Conservation (phyloP, 1,284 basidiomycete species). For the Psilocybe mexicana region DNA sequence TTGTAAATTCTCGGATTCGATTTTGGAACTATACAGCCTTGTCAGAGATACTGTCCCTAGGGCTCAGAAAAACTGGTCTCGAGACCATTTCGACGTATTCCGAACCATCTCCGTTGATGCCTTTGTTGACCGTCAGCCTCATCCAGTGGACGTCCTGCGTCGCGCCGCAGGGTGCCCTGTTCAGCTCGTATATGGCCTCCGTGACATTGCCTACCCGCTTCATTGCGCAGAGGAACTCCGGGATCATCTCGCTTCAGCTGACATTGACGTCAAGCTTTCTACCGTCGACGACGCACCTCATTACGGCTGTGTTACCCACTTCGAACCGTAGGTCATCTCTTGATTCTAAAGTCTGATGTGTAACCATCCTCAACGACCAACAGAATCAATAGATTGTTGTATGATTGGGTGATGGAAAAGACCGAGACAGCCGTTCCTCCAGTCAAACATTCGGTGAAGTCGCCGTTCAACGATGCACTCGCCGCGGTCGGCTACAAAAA, state of each 20-base stretch:
- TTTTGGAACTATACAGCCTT: slow-evolving; percentile 20
- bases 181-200: slow-evolving; percentile 33
- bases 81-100: slow-evolving; percentile 31
- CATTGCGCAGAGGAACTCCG: slow-evolving; percentile 28
- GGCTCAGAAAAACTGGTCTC: slow-evolving; percentile 26
- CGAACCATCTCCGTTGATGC: slow-evolving; percentile 35
- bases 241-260: slow-evolving; percentile 27
- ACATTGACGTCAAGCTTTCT: slow-evolving; percentile 28
- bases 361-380: not conserved
- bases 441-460: slow-evolving; percentile 24
- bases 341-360: too few relatives aligned
- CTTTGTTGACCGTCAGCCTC: slow-evolving; percentile 32
- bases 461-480: slow-evolving; percentile 32
- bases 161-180: slow-evolving; percentile 33
- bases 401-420: slow-evolving; percentile 31
- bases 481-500: slow-evolving; percentile 20
- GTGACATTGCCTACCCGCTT: slow-evolving; percentile 36
- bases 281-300: slow-evolving; percentile 34
- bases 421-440: slow-evolving; percentile 25
- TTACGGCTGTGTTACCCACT: slow-evolving; percentile 35
- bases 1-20: too few relatives aligned
- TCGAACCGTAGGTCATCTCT: slow-evolving; percentile 27
- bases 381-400: slow-evolving; percentile 32
- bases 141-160: slow-evolving; percentile 25
- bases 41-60: slow-evolving; percentile 27